Evolutionary conservation across 305 asterid species (phyloP).

Genomic region (Plantago rigida): DNA sequence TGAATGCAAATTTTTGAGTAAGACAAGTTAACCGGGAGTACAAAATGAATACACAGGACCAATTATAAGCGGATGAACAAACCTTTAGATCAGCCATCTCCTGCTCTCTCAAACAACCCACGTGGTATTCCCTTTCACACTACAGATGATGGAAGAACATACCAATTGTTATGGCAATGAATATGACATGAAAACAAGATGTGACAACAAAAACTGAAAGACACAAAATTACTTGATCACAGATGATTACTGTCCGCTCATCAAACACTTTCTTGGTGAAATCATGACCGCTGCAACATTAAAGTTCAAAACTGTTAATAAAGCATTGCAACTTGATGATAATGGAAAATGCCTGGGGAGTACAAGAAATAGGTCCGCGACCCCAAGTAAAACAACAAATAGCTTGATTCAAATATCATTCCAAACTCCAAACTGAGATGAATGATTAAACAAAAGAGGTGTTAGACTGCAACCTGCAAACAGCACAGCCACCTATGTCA

Average conservation of each 20-base stretch:
- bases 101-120: constrained; percentile 72
- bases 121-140: constrained; percentile 91
- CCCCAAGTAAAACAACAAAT: background rate
- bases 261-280: constrained; percentile 55
- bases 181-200: constrained; percentile 12
- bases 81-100: constrained; percentile 66
- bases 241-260: constrained; percentile 65
- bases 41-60: background rate
- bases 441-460: background rate
- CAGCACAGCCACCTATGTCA: constrained; percentile 62
- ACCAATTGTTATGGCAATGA: constrained; percentile 22
- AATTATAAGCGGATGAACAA: constrained; percentile 14
- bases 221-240: constrained; percentile 62
- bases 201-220: constrained; percentile 14
- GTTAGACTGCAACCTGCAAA: constrained; percentile 59
- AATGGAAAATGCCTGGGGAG: no score
- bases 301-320: constrained; percentile 18
- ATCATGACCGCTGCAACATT: constrained; percentile 53
- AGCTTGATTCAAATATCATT: constrained; percentile 8
- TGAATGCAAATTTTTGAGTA: constrained; percentile 15
- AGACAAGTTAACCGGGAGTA: background rate
- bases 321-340: background rate
- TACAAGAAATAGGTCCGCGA: no score
- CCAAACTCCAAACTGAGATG: background rate
- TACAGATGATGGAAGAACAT: constrained; percentile 27